These are phyloP conservation scores for Ichthyophthirius multifiliis DNA, from an alignment of 169 alveolate genomes.

Conservation along the genomic window DNA sequence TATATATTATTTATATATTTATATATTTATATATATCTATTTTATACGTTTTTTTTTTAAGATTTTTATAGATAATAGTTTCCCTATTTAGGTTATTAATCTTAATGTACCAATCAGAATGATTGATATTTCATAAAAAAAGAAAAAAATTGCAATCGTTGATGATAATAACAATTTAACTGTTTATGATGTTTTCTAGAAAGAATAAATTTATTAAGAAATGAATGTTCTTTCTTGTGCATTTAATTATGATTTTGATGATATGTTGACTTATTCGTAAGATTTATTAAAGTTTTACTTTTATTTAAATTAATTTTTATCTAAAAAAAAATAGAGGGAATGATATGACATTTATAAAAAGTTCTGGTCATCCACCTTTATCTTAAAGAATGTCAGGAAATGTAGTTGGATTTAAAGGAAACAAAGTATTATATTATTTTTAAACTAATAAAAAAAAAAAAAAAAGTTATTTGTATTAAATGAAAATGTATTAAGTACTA, in stretches of 20 bases:
- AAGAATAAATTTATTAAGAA: constrained; percentile 78
- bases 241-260: constrained; percentile 91
- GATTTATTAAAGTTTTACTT: not conserved
- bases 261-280: constrained; percentile 84
- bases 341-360: constrained; percentile 82
- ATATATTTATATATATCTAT: no score
- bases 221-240: constrained; percentile 89
- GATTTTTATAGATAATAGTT: constrained; percentile 89
- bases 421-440: constrained; percentile 53
- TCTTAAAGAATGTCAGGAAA: constrained; percentile 88
- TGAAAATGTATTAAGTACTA: constrained; percentile 73
- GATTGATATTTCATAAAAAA: constrained; percentile 79
- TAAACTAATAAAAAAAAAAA: not conserved
- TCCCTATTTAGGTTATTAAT: constrained; percentile 87
- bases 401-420: constrained; percentile 93
- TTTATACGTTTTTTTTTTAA: not conserved
- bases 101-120: constrained; percentile 81
- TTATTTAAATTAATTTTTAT: not conserved
- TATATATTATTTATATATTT: no score
- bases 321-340: constrained; percentile 39
- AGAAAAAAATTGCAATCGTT: constrained; percentile 89
- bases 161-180: constrained; percentile 86
- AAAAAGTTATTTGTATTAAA: constrained; percentile 35
- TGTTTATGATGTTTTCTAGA: constrained; percentile 78
- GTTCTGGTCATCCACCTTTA: constrained; percentile 87